Conservation (phyloP, 331 rosid genomes). For the Acacia pycnantha region DNA sequence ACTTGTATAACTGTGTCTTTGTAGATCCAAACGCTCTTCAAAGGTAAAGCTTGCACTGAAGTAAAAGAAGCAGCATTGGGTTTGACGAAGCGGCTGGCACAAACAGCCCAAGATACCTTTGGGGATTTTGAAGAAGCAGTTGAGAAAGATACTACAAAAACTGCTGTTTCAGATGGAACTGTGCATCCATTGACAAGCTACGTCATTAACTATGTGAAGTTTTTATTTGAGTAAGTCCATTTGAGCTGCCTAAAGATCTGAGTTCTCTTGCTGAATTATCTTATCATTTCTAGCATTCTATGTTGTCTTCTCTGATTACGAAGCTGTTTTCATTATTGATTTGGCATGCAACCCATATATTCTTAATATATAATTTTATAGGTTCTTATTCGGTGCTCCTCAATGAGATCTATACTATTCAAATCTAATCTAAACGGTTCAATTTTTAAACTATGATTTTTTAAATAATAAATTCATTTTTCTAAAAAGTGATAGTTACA, state of each 20-base stretch:
- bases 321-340: constrained; percentile 7
- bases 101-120: constrained; percentile 91
- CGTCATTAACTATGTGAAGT: constrained; percentile 95
- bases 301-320: not conserved
- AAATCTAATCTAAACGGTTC: too few relatives aligned
- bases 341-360: not conserved
- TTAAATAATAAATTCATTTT: too few relatives aligned
- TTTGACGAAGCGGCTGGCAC: constrained; percentile 91
- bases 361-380: not conserved
- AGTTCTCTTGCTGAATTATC: constrained; percentile 2
- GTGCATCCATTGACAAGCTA: constrained; percentile 99
- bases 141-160: constrained; percentile 96
- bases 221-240: constrained; percentile 89
- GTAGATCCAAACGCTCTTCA: constrained; percentile 82
- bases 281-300: constrained; percentile 22
- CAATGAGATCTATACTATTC: too few relatives aligned
- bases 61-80: constrained; percentile 81
- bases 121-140: constrained; percentile 99
- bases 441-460: too few relatives aligned
- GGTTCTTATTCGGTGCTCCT: not conserved
- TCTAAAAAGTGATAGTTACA: too few relatives aligned
- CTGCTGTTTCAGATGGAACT: constrained; percentile 98
- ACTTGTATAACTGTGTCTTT: constrained; percentile 13
- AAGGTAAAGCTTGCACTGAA: constrained; percentile 80
- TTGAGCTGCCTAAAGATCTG: constrained; percentile 16